phyloP scores from a whole-genome alignment of 441 rosid genomes.

The Populus hybrid region DNA sequence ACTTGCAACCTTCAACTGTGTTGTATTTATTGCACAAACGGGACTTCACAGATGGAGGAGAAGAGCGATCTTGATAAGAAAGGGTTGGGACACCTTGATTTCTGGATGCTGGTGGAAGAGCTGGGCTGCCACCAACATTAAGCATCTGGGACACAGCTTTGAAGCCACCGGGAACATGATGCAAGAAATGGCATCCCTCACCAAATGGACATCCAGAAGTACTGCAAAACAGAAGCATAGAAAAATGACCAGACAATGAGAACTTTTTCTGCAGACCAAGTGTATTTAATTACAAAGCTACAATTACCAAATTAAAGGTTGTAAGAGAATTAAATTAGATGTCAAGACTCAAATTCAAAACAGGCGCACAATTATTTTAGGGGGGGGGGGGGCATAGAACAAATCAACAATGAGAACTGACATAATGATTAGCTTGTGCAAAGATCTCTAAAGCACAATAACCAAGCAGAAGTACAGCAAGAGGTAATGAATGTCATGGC shows the following conservation, averaged over 20 bases:
- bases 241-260: background rate
- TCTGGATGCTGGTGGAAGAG: conserved; percentile 52
- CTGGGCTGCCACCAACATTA: conserved; percentile 42
- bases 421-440: too few species aligned
- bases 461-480: too few species aligned
- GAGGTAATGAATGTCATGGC: too few species aligned
- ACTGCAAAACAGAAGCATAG: conserved; percentile 44
- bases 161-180: conserved; percentile 89
- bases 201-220: conserved; percentile 97
- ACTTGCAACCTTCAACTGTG: conserved; percentile 81
- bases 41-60: conserved; percentile 51
- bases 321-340: background rate
- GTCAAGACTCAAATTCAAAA: background rate
- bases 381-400: background rate
- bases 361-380: background rate
- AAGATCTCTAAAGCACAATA: too few species aligned
- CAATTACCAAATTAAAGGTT: background rate
- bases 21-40: conserved; percentile 67
- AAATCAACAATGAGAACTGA: too few species aligned
- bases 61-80: conserved; percentile 49
- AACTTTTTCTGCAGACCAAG: background rate
- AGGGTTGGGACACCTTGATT: conserved; percentile 47
- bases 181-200: conserved; percentile 93
- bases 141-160: conserved; percentile 78
- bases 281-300: background rate